These are phyloP conservation scores for Liquidambar formosana DNA, from an alignment of 164 flowering plant species.

Conservation along the genomic window DNA sequence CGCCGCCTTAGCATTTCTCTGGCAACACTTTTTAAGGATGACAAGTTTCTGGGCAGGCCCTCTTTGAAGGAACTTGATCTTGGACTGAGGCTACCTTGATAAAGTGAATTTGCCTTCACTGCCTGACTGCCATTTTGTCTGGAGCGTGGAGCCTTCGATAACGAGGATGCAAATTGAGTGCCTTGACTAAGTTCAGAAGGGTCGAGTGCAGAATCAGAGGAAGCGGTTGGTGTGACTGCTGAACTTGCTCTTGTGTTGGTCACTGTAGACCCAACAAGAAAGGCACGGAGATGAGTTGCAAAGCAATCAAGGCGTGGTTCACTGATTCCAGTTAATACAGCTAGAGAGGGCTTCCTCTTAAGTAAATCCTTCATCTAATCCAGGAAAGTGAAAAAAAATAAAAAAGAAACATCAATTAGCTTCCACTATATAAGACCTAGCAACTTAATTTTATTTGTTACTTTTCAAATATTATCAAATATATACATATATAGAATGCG, in stretches of 20 bases:
- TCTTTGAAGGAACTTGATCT: constrained; percentile 71
- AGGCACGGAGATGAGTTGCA: constrained; percentile 75
- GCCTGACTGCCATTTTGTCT: constrained; percentile 34
- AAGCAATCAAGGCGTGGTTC: constrained; percentile 79
- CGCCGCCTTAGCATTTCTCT: constrained; percentile 57
- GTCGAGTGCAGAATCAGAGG: constrained; percentile 16
- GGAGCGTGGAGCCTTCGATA: constrained; percentile 34
- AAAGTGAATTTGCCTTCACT: constrained; percentile 36
- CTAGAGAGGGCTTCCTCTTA: constrained; percentile 61
- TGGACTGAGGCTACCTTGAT: constrained; percentile 70
- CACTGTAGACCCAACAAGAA: constrained; percentile 54
- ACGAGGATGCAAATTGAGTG: constrained; percentile 19
- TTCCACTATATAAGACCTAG: too few relatives aligned
- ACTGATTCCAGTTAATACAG: constrained; percentile 83
- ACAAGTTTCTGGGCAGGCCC: constrained; percentile 37
- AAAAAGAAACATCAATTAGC: not conserved
- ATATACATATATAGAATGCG: too few relatives aligned
- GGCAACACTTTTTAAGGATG: constrained; percentile 40
- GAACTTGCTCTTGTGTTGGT: constrained; percentile 26
- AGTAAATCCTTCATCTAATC: constrained; percentile 84
- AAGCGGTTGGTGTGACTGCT: constrained; percentile 10
- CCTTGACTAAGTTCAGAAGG: constrained; percentile 24
- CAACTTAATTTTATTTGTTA: too few relatives aligned
- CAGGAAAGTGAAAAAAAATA: not conserved
- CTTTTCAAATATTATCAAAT: too few relatives aligned